Base-by-base conservation (phyloP, 2,329 filamentous ascomycete genomes). In the Apiospora saccharicola region DNA sequence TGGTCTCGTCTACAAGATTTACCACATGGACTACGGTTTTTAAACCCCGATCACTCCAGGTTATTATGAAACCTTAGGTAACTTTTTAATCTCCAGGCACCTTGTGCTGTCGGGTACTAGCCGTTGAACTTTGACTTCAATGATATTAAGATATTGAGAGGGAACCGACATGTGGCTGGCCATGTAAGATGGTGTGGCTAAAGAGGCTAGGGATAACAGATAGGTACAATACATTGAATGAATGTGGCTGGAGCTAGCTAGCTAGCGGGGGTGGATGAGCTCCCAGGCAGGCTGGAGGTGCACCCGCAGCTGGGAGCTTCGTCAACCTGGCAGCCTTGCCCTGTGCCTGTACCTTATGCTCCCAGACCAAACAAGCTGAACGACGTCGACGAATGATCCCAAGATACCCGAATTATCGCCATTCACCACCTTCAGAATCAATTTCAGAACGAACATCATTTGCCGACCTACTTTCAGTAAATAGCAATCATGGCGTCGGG, bases 401-500 rank as follows among this genome's bases (percentile, higher is more conserved):
- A 70, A 74, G 41, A 46, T 47, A 69, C 70, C 64, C 69, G 37
- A 67, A 57, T 68, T 5, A 16, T 68, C 72, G 67, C 46, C 69
- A 73, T 68, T 43, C 70, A 44, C 71, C 46, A 57, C 71, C 16
- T 68, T 68, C 53, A 70, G 72, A 41, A 8, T 72, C 70, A 72
- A 70, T 41, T 68, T 51, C 61, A 68, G 64, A 61, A 71, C 34
- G 16, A 73, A 8, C 26, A 51, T 14, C 46, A 41, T 46, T 68
- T 43, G 22, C 51, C 30, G 51, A 72, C n/a, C 16, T 41, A 67
- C n/a, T 68, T 12, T 70, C 68, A 43, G 41, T 26, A 43, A 67
- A 46, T 73, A 72, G 71, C 68, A 75, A 80, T 70, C 78, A 91
- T 97, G 94, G 93, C 95, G 84, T 98, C 95, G 80, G 96, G 96